Conservation (phyloP, 2,329 filamentous ascomycete species). For the Pseudocercospora cruenta region DNA sequence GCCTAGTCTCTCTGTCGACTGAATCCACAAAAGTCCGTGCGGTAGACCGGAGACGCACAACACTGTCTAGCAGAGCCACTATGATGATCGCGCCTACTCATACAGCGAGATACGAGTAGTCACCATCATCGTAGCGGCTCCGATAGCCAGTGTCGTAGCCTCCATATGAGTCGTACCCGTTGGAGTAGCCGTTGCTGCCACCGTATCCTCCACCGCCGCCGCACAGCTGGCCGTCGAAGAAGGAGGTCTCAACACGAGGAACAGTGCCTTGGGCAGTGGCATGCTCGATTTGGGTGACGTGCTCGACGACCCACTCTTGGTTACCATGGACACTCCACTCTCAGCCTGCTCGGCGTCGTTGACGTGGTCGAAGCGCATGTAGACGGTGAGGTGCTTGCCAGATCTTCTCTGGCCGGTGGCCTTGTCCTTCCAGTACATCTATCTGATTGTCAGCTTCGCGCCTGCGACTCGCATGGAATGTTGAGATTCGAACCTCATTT, state of each 20-base stretch:
- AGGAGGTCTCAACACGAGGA: slow-evolving; percentile 10
- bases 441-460: slow-evolving; percentile 21
- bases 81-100: slow-evolving; percentile 43
- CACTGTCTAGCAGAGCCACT: slow-evolving; percentile 49
- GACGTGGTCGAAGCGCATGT: slow-evolving; percentile 45
- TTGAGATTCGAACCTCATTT: no score
- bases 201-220: slow-evolving; percentile 40
- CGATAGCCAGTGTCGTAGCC: slow-evolving; percentile 50
- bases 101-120: slow-evolving; percentile 37
- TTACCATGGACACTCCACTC: slow-evolving; percentile 20
- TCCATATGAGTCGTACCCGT: slow-evolving; percentile 42
- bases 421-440: slow-evolving; percentile 26
- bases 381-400: slow-evolving; percentile 15
- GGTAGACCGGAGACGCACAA: slow-evolving; percentile 31
- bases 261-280: slow-evolving; percentile 9
- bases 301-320: slow-evolving; percentile 11
- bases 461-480: no score
- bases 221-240: slow-evolving; percentile 39
- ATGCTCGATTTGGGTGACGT: slow-evolving; percentile 29
- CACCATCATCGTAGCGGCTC: slow-evolving; percentile 40
- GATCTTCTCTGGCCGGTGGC: slow-evolving; percentile 17
- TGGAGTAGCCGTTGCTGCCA: slow-evolving; percentile 51
- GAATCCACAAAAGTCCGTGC: no score
- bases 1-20: no score
- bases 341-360: slow-evolving; percentile 34